Base-by-base conservation (phyloP, 2,329 filamentous ascomycete species). In the Dothistroma pini region DNA sequence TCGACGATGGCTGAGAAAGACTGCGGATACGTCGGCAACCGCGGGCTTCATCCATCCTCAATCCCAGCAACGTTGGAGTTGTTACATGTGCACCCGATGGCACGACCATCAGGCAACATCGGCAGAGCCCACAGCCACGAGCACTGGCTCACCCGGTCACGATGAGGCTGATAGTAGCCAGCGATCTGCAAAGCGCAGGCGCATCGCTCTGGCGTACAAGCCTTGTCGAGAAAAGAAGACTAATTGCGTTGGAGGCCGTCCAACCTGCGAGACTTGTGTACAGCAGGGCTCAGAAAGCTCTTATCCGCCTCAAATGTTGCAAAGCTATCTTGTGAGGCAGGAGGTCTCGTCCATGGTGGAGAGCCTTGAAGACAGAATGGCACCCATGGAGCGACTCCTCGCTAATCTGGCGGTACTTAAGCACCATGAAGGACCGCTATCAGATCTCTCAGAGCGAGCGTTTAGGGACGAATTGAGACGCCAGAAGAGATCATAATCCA, bases 311-410 rank as follows among this genome's bases (percentile, higher is more conserved):
- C 54, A 55, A 12, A n/a, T 58, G 2, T 63, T 57, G 3, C 60
- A 63, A 22, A 63, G 48, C 2, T 57, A 60, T 55, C 29, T 59
- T 44, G 50, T 63, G 38, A 56, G 61, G 38, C 53, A 57, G 34
- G 61, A 60, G 21, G 50, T 60, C 54, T 35, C 57, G 16, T 54
- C 51, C 8, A 60, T 48, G 31, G 50, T 60, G 3, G 54, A 34
- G 32, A 38, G 47, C 6, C 44, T 63, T 4, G 54, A 63, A 35
- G 32, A 35, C 34, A 54, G 57, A 31, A 59, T 63, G 25, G 54
- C 38, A 41, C 53, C 54, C 9, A 57, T 63, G 25, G 60, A 62
- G 22, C 50, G 51, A n/a, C 21, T 59, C 14, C 57, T 59, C 10
- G 25, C 47, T 32, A 53, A 29, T 48, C n/a, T 47, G 32, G 41